Percentiles rank a stretch among this genome's conserved stretches.
Evolutionary conservation across 1,139 yeast genomes (phyloP).

Genomic region (Taphrina flavorubra): DNA sequence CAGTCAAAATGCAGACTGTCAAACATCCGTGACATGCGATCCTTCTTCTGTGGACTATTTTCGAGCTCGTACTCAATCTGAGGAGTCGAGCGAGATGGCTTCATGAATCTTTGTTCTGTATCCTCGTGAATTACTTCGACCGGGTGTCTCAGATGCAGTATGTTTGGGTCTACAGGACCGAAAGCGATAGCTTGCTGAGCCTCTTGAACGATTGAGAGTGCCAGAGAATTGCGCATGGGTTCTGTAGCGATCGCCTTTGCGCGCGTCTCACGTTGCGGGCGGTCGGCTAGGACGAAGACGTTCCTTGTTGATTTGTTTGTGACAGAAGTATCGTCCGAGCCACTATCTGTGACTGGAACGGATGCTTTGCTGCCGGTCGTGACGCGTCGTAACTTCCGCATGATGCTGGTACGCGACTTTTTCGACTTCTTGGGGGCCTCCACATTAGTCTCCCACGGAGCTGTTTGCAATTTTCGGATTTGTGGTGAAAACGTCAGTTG

Average conservation of each 20-base stretch:
- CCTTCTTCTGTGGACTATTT: slow-evolving; percentile 3
- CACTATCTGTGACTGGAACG: too few species aligned
- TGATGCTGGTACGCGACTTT: slow-evolving; percentile 3
- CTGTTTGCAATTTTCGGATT: slow-evolving; percentile 13
- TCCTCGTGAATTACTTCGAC: neutral
- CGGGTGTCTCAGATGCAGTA: slow-evolving; percentile 22
- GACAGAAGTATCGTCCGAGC: neutral
- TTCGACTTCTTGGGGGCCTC: slow-evolving; percentile 10
- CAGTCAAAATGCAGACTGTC: slow-evolving; percentile 23
- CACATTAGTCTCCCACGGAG: slow-evolving; percentile 18
- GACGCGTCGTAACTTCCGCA: slow-evolving; percentile 9
- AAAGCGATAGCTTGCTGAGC: slow-evolving; percentile 12
- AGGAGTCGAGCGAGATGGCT: slow-evolving; percentile 27
- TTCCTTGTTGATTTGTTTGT: neutral
- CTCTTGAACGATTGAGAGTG: neutral
- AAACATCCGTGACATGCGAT: slow-evolving; percentile 33
- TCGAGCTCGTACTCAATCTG: slow-evolving; percentile 22
- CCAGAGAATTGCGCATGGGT: slow-evolving; percentile 4
- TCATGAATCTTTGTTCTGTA: neutral
- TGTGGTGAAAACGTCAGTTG: slow-evolving; percentile 10
- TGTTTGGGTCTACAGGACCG: slow-evolving; percentile 21
- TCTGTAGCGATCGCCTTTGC: neutral
- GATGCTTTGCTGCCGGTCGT: neutral
- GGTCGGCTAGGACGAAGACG: neutral
- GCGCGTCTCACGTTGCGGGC: neutral